Evolutionary conservation across 1,284 basidiomycete genomes (phyloP), one percentile per base, ranked within the genome.

Genomic region (Amylostereum chailletii): DNA sequence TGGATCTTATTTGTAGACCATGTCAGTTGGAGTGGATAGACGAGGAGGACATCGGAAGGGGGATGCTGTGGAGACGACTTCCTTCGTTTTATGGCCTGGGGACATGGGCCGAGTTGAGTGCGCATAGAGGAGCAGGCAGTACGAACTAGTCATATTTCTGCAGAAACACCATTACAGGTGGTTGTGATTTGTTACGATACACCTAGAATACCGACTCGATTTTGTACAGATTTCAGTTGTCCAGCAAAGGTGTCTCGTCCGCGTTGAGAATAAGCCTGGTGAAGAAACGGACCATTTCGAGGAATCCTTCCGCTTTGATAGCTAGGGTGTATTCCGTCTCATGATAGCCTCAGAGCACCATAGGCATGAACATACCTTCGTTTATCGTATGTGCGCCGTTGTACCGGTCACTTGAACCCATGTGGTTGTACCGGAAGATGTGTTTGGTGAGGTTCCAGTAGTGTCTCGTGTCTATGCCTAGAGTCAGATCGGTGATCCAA

Each of bases 361-460:
- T 60, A 31, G 58, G 48, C 57, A 7, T 65, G 60, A 49, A 70
- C 42, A 34, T 34, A 48, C 50, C 50, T 45, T 51, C 50, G 19
- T 51, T 51, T 8, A 48, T 34, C 0, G 81, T 81, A 59, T 85
- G 83, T 8, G 78, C 65, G 5, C 71, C 71, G 37, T 65, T 65
- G 58, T 63, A 53, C 10, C 57, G 55, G 50, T 64, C 64, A 33
- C 39, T 37, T 47, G 42, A 50, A 34, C 54, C 60, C 33, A 52
- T 55, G 56, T 72, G 70, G 37, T 59, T 66, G 60, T 77, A 80
- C 4, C 79, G 71, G 65, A 77, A 81, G 52, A 81, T 77, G 54
- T 76, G 66, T 33, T 58, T 53, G 2, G 75, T 71, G 5, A 80
- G 57, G 32, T 68, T 60, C 76, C 76, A 78, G 59, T 76, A 78